Conservation (phyloP, 1,284 basidiomycete species). For the Caloboletus firmus region DNA sequence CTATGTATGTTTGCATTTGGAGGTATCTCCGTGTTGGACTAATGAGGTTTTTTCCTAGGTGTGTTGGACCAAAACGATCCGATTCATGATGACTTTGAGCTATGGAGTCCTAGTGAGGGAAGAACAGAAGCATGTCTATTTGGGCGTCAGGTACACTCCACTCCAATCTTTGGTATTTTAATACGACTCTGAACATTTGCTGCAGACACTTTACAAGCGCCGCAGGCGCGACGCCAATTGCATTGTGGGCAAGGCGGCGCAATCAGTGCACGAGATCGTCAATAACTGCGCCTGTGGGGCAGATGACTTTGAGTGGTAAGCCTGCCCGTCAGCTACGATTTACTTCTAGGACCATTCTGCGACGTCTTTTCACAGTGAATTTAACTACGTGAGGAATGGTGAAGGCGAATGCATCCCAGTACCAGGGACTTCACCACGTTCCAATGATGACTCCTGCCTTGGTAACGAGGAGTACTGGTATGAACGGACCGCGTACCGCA, state of each 20-base stretch:
- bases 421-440: conserved; percentile 61
- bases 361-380: conserved; percentile 61
- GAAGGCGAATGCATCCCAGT: conserved; percentile 75
- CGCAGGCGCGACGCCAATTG: conserved; percentile 80
- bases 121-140: conserved; percentile 80
- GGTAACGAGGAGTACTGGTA: conserved; percentile 80
- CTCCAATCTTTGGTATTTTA: neutral
- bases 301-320: conserved; percentile 90
- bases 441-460: conserved; percentile 61
- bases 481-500: conserved; percentile 85
- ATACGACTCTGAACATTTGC: neutral
- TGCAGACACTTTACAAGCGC: conserved; percentile 83
- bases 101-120: conserved; percentile 90
- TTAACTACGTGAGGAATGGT: conserved; percentile 76
- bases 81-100: conserved; percentile 85
- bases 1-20: conserved; percentile 58
- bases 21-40: neutral
- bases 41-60: conserved; percentile 46
- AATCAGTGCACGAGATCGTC: conserved; percentile 54
- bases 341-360: neutral
- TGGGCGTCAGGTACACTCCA: conserved; percentile 77
- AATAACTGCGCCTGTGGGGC: conserved; percentile 71
- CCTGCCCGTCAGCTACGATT: conserved; percentile 5
- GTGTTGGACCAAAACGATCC: conserved; percentile 68
- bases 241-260: conserved; percentile 71